phyloP scores from a whole-genome alignment of 306 rosid species.

The Sicyos edulis region DNA sequence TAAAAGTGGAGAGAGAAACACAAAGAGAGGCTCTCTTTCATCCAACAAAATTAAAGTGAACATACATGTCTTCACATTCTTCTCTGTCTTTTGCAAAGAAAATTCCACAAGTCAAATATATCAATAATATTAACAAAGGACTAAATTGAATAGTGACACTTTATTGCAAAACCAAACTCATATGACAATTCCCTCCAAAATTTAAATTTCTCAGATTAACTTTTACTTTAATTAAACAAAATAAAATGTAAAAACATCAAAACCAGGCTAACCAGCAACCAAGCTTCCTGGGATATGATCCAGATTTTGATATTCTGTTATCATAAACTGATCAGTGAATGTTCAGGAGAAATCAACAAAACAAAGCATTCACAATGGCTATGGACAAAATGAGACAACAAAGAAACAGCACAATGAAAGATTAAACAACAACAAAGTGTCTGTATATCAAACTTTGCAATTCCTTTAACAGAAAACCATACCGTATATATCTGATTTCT shows the following conservation, averaged over 20 bases:
- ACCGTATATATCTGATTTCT: constrained; percentile 5
- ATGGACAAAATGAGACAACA: not conserved
- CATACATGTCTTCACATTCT: not conserved
- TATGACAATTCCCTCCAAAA: not conserved
- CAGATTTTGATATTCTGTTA: not conserved
- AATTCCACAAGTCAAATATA: not conserved
- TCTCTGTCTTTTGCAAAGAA: not conserved
- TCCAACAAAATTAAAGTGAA: not conserved
- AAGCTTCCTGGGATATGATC: not conserved
- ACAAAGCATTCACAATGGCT: not conserved
- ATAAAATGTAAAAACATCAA: not conserved
- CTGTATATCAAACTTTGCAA: not conserved
- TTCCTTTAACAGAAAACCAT: not conserved
- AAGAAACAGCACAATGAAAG: not conserved
- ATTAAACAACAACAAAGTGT: not conserved
- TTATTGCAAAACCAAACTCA: not conserved
- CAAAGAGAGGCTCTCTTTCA: not conserved
- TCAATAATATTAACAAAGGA: not conserved
- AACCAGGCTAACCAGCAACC: not conserved
- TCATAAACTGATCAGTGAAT: not conserved
- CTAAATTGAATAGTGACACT: not conserved
- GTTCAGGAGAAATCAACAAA: not conserved
- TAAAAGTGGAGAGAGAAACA: not conserved
- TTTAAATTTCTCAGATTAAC: not conserved
- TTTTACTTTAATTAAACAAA: not conserved